Evolutionary conservation across 768 basidiomycete genomes (phyloP).

Genomic region (Lentinus tigrinus): DNA sequence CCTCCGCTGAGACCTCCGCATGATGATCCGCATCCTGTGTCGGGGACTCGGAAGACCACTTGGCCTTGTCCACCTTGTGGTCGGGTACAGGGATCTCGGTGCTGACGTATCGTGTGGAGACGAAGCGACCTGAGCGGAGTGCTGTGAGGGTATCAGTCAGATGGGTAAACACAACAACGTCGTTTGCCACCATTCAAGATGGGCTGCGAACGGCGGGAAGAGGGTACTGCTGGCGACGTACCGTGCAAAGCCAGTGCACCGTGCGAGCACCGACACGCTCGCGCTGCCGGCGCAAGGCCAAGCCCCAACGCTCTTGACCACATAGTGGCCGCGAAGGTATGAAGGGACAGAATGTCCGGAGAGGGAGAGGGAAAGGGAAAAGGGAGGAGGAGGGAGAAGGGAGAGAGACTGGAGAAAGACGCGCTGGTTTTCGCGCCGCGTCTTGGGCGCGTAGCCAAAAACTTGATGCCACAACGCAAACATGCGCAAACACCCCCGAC

Average conservation of each 20-base stretch:
- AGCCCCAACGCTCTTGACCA: not conserved
- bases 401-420: too few relatives aligned
- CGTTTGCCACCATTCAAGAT: too few relatives aligned
- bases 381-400: not conserved
- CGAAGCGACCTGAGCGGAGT: constrained; percentile 12
- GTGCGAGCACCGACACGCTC: constrained; percentile 4
- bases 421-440: not conserved
- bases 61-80: too few relatives aligned
- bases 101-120: constrained; percentile 2
- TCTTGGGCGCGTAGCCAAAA: constrained; percentile 6
- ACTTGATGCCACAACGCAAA: constrained; percentile 10
- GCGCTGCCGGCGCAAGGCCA: constrained; percentile 3
- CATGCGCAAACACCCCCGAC: constrained; percentile 1
- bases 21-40: not conserved
- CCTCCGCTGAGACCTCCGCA: not conserved
- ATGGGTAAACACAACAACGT: not conserved
- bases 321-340: constrained; percentile 13
- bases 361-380: too few relatives aligned
- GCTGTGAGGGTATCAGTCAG: not conserved
- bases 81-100: not conserved
- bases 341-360: not conserved
- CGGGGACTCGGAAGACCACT: not conserved
- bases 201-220: too few relatives aligned
- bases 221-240: not conserved
- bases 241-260: not conserved